phyloP scores from a whole-genome alignment of 1,284 basidiomycete species.

The Pseudozyma pruni region DNA sequence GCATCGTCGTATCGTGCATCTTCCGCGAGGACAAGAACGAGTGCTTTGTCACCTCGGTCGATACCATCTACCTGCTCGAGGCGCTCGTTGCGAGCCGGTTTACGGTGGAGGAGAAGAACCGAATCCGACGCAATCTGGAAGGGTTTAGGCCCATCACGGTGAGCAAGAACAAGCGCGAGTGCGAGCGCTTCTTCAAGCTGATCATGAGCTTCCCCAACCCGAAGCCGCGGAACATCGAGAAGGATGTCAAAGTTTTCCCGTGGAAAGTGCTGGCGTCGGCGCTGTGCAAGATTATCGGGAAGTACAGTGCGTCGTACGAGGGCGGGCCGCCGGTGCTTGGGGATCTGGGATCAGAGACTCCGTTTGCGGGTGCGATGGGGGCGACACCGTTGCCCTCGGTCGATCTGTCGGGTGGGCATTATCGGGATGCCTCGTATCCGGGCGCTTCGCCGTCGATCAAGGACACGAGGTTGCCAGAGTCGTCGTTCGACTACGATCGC shows the following conservation, averaged over 20 bases:
- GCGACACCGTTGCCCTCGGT: slow-evolving; percentile 21
- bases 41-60: slow-evolving; percentile 90
- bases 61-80: slow-evolving; percentile 91
- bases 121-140: slow-evolving; percentile 92
- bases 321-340: slow-evolving; percentile 34
- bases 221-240: slow-evolving; percentile 94
- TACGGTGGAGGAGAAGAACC: slow-evolving; percentile 94
- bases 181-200: slow-evolving; percentile 86
- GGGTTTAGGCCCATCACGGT: slow-evolving; percentile 90
- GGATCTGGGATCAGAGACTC: slow-evolving; percentile 28
- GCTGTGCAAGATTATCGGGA: slow-evolving; percentile 88
- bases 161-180: slow-evolving; percentile 81
- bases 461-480: slow-evolving; percentile 20
- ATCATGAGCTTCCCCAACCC: slow-evolving; percentile 96
- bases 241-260: slow-evolving; percentile 97
- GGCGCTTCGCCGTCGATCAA: slow-evolving; percentile 28
- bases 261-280: slow-evolving; percentile 84
- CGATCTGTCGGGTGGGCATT: slow-evolving; percentile 43
- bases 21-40: slow-evolving; percentile 80
- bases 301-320: slow-evolving; percentile 74
- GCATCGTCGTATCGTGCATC: slow-evolving; percentile 81
- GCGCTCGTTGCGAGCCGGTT: slow-evolving; percentile 84
- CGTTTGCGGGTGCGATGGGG: slow-evolving; percentile 24
- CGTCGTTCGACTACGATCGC: slow-evolving; percentile 42
- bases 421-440: slow-evolving; percentile 29